phyloP scores from a whole-genome alignment of 1,284 basidiomycete genomes.

The Termitomyces sp. region DNA sequence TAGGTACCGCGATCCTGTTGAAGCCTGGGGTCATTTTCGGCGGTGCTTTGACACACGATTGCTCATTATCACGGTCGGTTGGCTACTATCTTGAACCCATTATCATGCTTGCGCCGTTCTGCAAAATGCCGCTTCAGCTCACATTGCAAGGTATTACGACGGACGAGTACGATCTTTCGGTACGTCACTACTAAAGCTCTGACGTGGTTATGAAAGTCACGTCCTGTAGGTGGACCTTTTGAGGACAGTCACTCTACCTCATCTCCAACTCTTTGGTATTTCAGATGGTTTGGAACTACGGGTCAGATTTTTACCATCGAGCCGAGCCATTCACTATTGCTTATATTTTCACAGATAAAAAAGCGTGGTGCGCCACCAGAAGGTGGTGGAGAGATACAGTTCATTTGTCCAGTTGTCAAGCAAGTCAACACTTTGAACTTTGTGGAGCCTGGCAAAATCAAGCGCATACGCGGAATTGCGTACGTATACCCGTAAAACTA shows the following conservation, averaged over 20 bases:
- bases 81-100: conserved; percentile 95
- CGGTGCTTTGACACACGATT: conserved; percentile 81
- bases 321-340: neutral
- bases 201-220: conserved; percentile 5
- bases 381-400: conserved; percentile 92
- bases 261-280: conserved; percentile 86
- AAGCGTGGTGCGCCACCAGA: conserved; percentile 88
- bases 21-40: conserved; percentile 92
- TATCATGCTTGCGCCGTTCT: conserved; percentile 88
- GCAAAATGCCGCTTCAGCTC: conserved; percentile 82
- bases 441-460: conserved; percentile 85
- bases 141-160: conserved; percentile 90
- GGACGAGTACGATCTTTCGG: conserved; percentile 84
- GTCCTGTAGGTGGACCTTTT: conserved; percentile 74
- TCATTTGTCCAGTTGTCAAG: conserved; percentile 89
- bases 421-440: conserved; percentile 91
- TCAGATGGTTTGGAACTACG: conserved; percentile 83
- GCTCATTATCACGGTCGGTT: conserved; percentile 80
- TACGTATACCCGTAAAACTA: conserved; percentile 37
- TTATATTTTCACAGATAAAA: conserved; percentile 61
- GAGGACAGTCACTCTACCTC: conserved; percentile 89
- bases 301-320: conserved; percentile 34
- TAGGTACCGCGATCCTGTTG: conserved; percentile 86
- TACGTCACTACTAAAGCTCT: conserved; percentile 30
- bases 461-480: conserved; percentile 94